phyloP scores from a whole-genome alignment of 192 early-diverging fungal genomes.

The Funneliformis geosporum region DNA sequence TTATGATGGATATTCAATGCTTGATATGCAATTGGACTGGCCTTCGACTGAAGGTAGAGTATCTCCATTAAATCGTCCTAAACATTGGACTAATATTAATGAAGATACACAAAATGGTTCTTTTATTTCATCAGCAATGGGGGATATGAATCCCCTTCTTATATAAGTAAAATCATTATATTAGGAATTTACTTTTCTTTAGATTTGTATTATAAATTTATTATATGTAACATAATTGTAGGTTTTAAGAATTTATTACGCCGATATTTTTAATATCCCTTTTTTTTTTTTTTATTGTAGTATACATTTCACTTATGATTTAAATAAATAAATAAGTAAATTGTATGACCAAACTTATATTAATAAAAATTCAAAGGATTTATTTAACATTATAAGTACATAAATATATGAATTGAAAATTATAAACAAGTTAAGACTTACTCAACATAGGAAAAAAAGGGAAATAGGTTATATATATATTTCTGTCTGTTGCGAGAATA shows the following conservation, averaged over 20 bases:
- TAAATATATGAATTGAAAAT: not conserved
- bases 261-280: not conserved
- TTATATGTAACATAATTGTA: slow-evolving; percentile 1
- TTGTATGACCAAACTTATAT: not conserved
- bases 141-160: not conserved
- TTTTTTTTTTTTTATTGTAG: not conserved
- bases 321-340: not conserved
- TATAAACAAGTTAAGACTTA: not conserved
- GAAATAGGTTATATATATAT: too few species aligned
- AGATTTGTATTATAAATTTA: not conserved
- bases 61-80: not conserved
- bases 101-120: not conserved
- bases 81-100: not conserved
- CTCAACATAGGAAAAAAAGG: too few species aligned
- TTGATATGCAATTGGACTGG: not conserved
- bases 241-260: not conserved
- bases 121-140: not conserved
- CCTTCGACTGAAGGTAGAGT: not conserved
- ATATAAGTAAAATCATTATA: not conserved
- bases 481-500: too few species aligned
- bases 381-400: not conserved
- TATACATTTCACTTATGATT: not conserved
- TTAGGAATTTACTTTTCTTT: not conserved
- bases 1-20: not conserved
- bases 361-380: not conserved